Percentiles rank a stretch among this genome's conserved stretches.
Evolutionary conservation across 306 rosid genomes (phyloP).

Genomic region (Mucuna pruriens): DNA sequence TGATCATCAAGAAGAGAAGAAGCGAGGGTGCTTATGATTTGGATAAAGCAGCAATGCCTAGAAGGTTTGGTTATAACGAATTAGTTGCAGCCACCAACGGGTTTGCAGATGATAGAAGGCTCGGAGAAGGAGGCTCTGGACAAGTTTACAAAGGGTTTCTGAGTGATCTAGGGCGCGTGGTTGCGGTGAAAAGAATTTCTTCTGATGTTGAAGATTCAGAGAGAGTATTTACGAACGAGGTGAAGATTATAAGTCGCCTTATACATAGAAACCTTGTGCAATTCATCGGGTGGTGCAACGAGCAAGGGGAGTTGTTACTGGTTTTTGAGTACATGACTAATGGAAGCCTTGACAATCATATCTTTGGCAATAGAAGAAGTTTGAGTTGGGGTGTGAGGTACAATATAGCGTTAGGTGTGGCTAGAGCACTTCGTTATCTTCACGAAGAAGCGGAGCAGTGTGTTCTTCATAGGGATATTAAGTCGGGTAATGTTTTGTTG

Average conservation of each 20-base stretch:
- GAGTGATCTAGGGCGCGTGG: constrained; percentile 23
- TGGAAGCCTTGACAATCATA: constrained; percentile 52
- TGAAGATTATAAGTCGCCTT: constrained; percentile 53
- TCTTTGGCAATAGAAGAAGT: constrained; percentile 36
- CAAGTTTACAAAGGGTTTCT: constrained; percentile 50
- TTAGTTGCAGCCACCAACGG: constrained; percentile 45
- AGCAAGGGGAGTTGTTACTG: constrained; percentile 41
- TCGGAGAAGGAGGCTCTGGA: constrained; percentile 61
- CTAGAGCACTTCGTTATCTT: constrained; percentile 53
- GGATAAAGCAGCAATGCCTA: constrained; percentile 46
- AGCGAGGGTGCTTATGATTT: constrained; percentile 18
- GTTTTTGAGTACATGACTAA: constrained; percentile 41
- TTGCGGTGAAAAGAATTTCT: constrained; percentile 58
- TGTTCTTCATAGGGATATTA: constrained; percentile 57
- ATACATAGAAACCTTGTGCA: constrained; percentile 55
- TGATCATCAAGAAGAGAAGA: constrained; percentile 25
- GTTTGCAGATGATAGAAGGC: constrained; percentile 42
- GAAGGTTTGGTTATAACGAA: constrained; percentile 48
- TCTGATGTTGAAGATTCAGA: constrained; percentile 35
- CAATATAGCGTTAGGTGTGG: constrained; percentile 44
- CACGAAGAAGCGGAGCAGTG: constrained; percentile 55
- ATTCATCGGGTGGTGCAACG: constrained; percentile 57
- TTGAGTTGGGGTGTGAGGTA: constrained; percentile 47
- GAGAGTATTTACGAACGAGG: constrained; percentile 48
- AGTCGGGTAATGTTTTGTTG: constrained; percentile 52